Conservation (phyloP, 495 filamentous ascomycete genomes). For the Hypoxylon intermedium region DNA sequence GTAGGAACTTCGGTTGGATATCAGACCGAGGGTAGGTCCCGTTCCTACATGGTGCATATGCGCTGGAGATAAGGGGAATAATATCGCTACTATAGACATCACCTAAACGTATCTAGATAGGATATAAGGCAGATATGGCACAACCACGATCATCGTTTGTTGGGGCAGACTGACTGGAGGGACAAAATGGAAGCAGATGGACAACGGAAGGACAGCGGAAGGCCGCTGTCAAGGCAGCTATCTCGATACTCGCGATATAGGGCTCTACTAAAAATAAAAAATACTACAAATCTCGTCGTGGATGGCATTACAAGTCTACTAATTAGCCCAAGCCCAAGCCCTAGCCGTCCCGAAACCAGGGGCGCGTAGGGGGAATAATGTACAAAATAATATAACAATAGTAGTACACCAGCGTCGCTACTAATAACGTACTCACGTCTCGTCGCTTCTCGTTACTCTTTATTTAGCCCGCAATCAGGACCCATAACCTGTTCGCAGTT, state of each 20-base stretch:
- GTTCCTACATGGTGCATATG: not conserved
- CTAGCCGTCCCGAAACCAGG: constrained; percentile 9
- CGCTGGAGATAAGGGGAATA: no score
- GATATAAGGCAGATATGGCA: no score
- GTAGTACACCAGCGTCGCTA: constrained; percentile 33
- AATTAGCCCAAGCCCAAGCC: constrained; percentile 21
- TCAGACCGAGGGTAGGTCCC: constrained; percentile 18
- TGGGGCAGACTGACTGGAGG: no score
- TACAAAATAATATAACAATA: constrained; percentile 27
- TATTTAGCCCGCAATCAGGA: constrained; percentile 50
- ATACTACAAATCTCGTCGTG: constrained; percentile 19
- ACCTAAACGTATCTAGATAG: not conserved
- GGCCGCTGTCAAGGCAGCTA: no score
- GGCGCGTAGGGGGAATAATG: constrained; percentile 25
- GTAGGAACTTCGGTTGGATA: constrained; percentile 35
- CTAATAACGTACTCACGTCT: constrained; percentile 8
- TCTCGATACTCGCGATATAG: not conserved
- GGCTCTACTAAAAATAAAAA: not conserved
- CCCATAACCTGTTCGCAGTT: constrained; percentile 41
- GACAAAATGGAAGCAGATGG: no score
- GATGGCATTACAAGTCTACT: constrained; percentile 34
- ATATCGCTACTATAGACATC: no score
- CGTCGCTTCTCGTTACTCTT: constrained; percentile 15
- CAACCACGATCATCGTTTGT: no score
- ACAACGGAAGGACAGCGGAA: no score